Evolutionary conservation across 108 stramenopile species (phyloP).

Genomic region (Chaetoceros tenuissimus): DNA sequence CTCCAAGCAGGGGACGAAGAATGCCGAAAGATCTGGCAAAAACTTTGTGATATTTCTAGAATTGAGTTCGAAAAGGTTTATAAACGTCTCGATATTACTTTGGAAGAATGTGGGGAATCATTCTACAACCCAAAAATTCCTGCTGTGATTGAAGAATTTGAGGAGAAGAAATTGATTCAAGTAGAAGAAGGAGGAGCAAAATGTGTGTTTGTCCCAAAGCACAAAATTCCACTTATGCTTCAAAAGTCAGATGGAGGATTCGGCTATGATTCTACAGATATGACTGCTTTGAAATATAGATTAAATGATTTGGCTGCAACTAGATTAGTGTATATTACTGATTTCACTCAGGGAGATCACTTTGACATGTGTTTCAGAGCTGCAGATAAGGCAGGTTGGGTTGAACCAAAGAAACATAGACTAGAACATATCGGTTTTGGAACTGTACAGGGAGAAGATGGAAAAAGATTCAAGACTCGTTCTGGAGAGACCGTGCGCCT

Average conservation of each 20-base stretch:
- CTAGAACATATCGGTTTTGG: constrained; percentile 98
- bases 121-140: constrained; percentile 99
- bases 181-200: constrained; percentile 91
- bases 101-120: constrained; percentile 93
- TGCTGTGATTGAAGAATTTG: constrained; percentile 85
- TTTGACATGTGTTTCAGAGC: constrained; percentile 94
- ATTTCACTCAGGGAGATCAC: constrained; percentile 94
- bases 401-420: constrained; percentile 47
- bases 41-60: constrained; percentile 90
- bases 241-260: constrained; percentile 98
- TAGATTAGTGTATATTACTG: constrained; percentile 94
- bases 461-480: constrained; percentile 97
- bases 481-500: constrained; percentile 96
- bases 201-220: constrained; percentile 82
- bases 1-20: constrained; percentile 94
- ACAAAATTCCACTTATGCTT: constrained; percentile 91
- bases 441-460: constrained; percentile 95
- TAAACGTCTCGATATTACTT: constrained; percentile 85
- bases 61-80: constrained; percentile 97
- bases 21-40: constrained; percentile 86
- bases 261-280: constrained; percentile 99
- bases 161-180: constrained; percentile 45
- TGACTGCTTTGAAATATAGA: constrained; percentile 97
- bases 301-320: constrained; percentile 62
- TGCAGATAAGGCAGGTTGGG: constrained; percentile 89